Evolutionary conservation across 164 flowering plant genomes (phyloP).

Genomic region (Chimonanthus praecox): DNA sequence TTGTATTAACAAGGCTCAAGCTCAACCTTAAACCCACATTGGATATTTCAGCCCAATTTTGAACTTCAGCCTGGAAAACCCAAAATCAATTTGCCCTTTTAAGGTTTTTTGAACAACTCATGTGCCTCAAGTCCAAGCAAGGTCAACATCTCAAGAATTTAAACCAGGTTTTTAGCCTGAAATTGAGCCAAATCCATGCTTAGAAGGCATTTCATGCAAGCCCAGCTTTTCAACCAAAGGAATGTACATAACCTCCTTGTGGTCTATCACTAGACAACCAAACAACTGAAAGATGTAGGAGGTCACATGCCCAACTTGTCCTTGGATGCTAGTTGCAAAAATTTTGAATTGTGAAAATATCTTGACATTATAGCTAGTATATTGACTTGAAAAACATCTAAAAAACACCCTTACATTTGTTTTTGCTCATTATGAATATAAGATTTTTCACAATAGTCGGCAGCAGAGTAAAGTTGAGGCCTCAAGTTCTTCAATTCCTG

Average conservation of each 20-base stretch:
- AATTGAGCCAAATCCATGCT: not conserved
- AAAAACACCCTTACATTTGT: conserved; percentile 57
- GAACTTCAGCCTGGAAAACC: too few species aligned
- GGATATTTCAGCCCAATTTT: too few species aligned
- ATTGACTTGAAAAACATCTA: not conserved
- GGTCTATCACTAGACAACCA: too few species aligned
- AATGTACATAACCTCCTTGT: too few species aligned
- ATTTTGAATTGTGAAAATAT: not conserved
- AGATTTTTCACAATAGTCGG: conserved; percentile 94
- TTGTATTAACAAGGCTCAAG: too few species aligned
- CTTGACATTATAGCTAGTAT: not conserved
- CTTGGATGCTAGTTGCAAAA: not conserved
- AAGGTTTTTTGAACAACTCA: too few species aligned
- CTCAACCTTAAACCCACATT: too few species aligned
- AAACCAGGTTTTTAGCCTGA: not conserved
- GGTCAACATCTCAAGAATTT: too few species aligned
- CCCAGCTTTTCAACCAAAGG: not conserved
- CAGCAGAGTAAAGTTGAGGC: conserved; percentile 96
- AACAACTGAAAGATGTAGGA: not conserved
- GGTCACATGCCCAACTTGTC: not conserved
- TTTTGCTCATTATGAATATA: conserved; percentile 88
- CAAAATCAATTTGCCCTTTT: too few species aligned
- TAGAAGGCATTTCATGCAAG: not conserved
- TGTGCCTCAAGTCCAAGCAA: too few species aligned
- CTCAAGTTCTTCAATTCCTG: conserved; percentile 89